These are phyloP conservation scores for Cladobotryum mycophilum DNA, from an alignment of 2,329 filamentous ascomycete genomes.

Conservation along the genomic window DNA sequence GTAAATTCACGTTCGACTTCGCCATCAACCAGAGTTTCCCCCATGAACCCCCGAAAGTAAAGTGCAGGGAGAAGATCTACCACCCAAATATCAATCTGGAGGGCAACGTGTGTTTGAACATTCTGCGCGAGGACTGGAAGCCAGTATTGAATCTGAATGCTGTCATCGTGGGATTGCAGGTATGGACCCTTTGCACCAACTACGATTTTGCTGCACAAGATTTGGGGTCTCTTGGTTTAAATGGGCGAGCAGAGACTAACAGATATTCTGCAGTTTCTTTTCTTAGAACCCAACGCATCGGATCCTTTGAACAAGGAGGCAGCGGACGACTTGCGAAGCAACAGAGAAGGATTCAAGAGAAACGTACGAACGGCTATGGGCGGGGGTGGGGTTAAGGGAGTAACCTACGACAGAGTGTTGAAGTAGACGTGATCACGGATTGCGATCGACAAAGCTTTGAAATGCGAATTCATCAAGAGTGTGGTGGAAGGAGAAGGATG, in stretches of 20 bases:
- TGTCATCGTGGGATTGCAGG: slow-evolving; percentile 88
- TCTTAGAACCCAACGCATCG: slow-evolving; percentile 93
- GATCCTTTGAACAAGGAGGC: slow-evolving; percentile 99
- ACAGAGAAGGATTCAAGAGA: slow-evolving; percentile 82
- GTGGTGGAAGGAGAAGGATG: neutral
- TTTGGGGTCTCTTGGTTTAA: neutral
- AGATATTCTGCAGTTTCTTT: slow-evolving; percentile 67
- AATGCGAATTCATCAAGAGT: neutral
- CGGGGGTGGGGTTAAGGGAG: slow-evolving; percentile 68
- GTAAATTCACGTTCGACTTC: slow-evolving; percentile 84
- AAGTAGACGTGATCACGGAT: slow-evolving; percentile 39
- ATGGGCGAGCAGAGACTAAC: neutral
- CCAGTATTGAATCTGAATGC: slow-evolving; percentile 95
- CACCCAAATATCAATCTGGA: slow-evolving; percentile 98
- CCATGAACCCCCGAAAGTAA: slow-evolving; percentile 95
- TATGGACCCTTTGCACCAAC: slow-evolving; percentile 27
- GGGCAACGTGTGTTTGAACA: slow-evolving; percentile 97
- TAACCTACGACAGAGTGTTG: slow-evolving; percentile 71
- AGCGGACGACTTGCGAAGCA: slow-evolving; percentile 80
- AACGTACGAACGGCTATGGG: slow-evolving; percentile 82
- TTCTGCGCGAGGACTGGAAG: slow-evolving; percentile 97
- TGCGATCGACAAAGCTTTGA: neutral
- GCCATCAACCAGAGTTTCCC: slow-evolving; percentile 92
- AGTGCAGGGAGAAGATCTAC: slow-evolving; percentile 96
- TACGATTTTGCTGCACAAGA: no score